Percentiles rank a stretch among this genome's conserved stretches.
phyloP scores from a whole-genome alignment of 2,329 filamentous ascomycete species.

The Phoma sp. region DNA sequence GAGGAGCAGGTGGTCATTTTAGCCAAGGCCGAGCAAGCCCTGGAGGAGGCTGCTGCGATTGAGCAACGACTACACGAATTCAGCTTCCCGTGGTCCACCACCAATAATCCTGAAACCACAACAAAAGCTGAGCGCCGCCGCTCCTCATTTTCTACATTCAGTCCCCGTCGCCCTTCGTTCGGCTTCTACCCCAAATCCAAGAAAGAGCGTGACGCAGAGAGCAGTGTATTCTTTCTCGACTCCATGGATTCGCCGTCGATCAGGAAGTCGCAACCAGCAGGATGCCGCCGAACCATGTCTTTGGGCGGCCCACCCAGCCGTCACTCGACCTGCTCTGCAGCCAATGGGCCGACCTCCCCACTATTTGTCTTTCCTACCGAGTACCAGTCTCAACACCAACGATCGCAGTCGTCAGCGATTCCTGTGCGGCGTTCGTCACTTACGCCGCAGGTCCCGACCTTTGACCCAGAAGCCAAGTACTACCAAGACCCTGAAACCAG shows the following conservation, averaged over 20 bases:
- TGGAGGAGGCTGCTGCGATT: constrained; percentile 21
- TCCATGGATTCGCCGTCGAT: constrained; percentile 28
- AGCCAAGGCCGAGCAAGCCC: constrained; percentile 26
- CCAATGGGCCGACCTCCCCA: constrained; percentile 53
- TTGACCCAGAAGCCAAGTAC: constrained; percentile 75
- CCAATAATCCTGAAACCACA: constrained; percentile 15
- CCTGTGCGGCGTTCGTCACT: constrained; percentile 38
- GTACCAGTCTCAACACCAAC: constrained; percentile 38
- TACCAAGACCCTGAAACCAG: constrained; percentile 91
- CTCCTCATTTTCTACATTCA: constrained; percentile 27
- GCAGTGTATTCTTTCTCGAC: constrained; percentile 32
- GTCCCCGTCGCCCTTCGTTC: constrained; percentile 24
- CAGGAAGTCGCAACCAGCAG: constrained; percentile 54
- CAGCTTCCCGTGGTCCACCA: constrained; percentile 34
- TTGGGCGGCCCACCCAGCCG: constrained; percentile 71
- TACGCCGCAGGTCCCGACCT: constrained; percentile 35
- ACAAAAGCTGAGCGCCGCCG: constrained; percentile 17
- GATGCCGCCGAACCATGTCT: constrained; percentile 65
- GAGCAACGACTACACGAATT: constrained; percentile 43
- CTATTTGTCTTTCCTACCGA: constrained; percentile 27
- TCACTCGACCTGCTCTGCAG: constrained; percentile 53
- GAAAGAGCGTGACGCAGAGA: constrained; percentile 26
- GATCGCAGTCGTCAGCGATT: constrained; percentile 38
- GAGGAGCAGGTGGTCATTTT: constrained; percentile 72
- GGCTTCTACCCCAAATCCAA: constrained; percentile 15